Evolutionary conservation across 176 grass and related monocot genomes (phyloP), one percentile per base, ranked within the genome.

Genomic region (Ananas comosus): DNA sequence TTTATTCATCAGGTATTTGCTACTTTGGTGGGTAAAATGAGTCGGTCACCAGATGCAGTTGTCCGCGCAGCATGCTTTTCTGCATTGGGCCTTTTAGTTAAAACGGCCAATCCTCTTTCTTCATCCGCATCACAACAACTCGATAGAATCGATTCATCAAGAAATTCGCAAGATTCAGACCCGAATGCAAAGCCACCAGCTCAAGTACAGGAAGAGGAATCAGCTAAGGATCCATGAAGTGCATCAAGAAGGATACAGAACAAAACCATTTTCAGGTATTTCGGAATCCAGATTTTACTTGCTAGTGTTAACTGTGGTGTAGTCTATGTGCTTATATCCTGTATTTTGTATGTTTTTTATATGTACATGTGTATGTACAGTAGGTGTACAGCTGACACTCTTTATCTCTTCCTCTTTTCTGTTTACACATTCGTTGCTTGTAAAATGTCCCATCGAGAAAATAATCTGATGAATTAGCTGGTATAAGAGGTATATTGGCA

Each of bases 11-110:
- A 96, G 93, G 93, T 92, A 54, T 90, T 97, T 57, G 82, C 79
- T 53, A 87, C 64, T 53, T 80, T 97, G 66, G 93, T 97, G 2
- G 75, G 79, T 72, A 87, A 88, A 84, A 87, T 81, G 77, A 87
- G 82, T 69, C 86, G 80, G 81, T 97, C 89, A 10, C 71, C 86
- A 52, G 89, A 90, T 61, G 69, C 89, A 57, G 72, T 90, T 68
- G 89, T 97, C 81, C 81, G 93, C 53, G 86, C 89, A 24, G 78
- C 93, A 53, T 77, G 85, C 74, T 80, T 78, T 66, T 97, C 90
- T 81, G 93, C 93, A 2, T 50, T 97, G 19, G 89, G 93, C 68
- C 82, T 90, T 75, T 79, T 97, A 68, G 81, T 97, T 53, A 92
- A 87, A 76, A 80, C 86, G 56, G 77, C 83, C 51, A 97, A 92